Percentiles rank a stretch among this genome's conserved stretches.
Evolutionary conservation across 1,139 yeast genomes (phyloP).

Genomic region (Candida tetrigidarum): DNA sequence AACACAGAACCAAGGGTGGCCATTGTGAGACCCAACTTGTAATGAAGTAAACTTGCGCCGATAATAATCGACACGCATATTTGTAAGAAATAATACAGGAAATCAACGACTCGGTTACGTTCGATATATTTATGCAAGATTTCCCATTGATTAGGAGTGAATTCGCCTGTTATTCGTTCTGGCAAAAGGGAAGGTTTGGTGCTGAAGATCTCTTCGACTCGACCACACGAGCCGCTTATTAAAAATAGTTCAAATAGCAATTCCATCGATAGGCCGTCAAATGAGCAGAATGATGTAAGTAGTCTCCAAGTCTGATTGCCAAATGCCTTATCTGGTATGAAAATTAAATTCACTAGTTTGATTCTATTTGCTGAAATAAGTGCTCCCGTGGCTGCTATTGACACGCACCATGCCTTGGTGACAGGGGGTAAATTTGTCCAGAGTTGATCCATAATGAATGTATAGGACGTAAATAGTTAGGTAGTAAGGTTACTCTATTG

Average conservation of each 20-base stretch:
- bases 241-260: slow-evolving; percentile 25
- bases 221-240: slow-evolving; percentile 21
- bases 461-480: too few relatives aligned
- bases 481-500: too few relatives aligned
- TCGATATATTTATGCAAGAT: slow-evolving; percentile 22
- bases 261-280: slow-evolving; percentile 30
- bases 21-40: slow-evolving; percentile 19
- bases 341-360: slow-evolving; percentile 20
- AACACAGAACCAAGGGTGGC: slow-evolving; percentile 28
- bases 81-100: slow-evolving; percentile 31
- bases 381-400: slow-evolving; percentile 23
- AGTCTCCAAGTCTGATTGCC: slow-evolving; percentile 42
- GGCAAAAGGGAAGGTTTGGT: slow-evolving; percentile 23
- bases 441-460: slow-evolving; percentile 15
- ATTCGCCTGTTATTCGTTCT: slow-evolving; percentile 19
- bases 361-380: slow-evolving; percentile 23
- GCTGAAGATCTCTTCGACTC: slow-evolving; percentile 25
- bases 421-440: slow-evolving; percentile 33
- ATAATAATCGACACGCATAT: slow-evolving; percentile 29
- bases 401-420: slow-evolving; percentile 33
- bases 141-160: slow-evolving; percentile 22
- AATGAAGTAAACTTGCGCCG: slow-evolving; percentile 22
- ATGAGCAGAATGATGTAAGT: slow-evolving; percentile 37
- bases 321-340: slow-evolving; percentile 30
- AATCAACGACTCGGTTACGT: slow-evolving; percentile 31